Conservation (phyloP, 2,329 filamentous ascomycete species). For the Claviceps digitariae region DNA sequence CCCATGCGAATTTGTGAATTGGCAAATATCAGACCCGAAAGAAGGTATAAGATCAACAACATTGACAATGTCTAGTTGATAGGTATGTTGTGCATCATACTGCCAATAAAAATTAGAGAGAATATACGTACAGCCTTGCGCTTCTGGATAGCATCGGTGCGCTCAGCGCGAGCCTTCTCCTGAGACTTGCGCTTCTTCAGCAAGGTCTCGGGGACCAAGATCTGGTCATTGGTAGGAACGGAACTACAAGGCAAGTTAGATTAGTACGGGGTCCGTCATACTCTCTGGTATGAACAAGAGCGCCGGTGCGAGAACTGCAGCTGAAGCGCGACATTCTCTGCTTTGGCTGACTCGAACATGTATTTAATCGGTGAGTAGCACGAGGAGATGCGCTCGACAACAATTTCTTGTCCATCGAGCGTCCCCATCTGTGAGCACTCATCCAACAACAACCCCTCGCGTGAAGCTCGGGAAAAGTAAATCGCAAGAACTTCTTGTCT, state of each 20-base stretch:
- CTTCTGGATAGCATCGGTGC: constrained; percentile 65
- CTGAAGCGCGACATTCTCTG: constrained; percentile 82
- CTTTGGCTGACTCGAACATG: constrained; percentile 72
- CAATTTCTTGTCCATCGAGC: constrained; percentile 1
- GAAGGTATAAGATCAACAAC: constrained; percentile 96
- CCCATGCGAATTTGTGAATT: constrained; percentile 10
- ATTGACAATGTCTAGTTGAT: constrained; percentile 93
- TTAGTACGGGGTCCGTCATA: constrained; percentile 67
- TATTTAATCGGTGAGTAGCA: constrained; percentile 64
- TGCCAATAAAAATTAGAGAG: constrained; percentile 17
- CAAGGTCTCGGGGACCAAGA: constrained; percentile 97
- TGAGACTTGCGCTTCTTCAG: constrained; percentile 99
- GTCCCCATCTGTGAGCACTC: constrained; percentile 29
- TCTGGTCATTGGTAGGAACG: constrained; percentile 87
- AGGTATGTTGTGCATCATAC: constrained; percentile 80
- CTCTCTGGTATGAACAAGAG: constrained; percentile 45
- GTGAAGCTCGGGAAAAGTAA: constrained; percentile 24
- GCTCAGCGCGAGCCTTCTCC: constrained; percentile 96
- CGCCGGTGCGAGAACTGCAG: constrained; percentile 90
- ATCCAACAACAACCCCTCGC: constrained; percentile 62
- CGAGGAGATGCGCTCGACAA: background rate
- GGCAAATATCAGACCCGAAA: constrained; percentile 84
- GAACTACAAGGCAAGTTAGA: constrained; percentile 54
- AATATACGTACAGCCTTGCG: constrained; percentile 75
- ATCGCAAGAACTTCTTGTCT: constrained; percentile 15